These are phyloP conservation scores for Orbilia javanica DNA, from an alignment of 2,329 filamentous ascomycete species.

Conservation along the genomic window DNA sequence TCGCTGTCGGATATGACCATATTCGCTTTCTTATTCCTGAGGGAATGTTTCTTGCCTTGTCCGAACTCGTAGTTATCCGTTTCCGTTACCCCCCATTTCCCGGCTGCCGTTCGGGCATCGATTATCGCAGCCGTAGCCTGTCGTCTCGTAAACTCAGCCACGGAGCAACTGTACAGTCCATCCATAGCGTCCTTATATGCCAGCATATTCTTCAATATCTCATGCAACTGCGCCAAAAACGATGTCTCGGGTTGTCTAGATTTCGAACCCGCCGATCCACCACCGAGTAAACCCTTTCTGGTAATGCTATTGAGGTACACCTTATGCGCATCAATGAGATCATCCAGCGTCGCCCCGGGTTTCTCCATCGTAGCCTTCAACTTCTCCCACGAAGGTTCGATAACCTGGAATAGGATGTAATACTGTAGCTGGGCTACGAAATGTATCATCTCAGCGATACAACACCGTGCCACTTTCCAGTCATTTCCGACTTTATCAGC, in stretches of 20 bases:
- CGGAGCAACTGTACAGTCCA: slow-evolving; percentile 91
- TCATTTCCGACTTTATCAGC: slow-evolving; percentile 79
- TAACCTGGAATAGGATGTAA: slow-evolving; percentile 98
- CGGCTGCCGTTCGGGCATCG: slow-evolving; percentile 75
- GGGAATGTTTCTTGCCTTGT: slow-evolving; percentile 62
- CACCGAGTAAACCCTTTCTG: slow-evolving; percentile 89
- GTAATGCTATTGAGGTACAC: slow-evolving; percentile 94
- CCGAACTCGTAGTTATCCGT: slow-evolving; percentile 65
- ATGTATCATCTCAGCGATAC: slow-evolving; percentile 97
- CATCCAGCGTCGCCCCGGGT: slow-evolving; percentile 91
- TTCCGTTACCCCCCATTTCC: slow-evolving; percentile 75
- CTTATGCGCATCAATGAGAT: slow-evolving; percentile 90
- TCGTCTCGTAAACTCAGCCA: slow-evolving; percentile 91
- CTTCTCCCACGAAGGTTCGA: slow-evolving; percentile 94
- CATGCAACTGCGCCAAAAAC: slow-evolving; percentile 91
- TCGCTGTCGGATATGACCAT: slow-evolving; percentile 30
- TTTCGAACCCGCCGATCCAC: slow-evolving; percentile 60
- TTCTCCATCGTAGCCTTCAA: slow-evolving; percentile 84
- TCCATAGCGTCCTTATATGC: slow-evolving; percentile 93
- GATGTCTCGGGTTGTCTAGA: slow-evolving; percentile 75
- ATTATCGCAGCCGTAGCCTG: slow-evolving; percentile 84
- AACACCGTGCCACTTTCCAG: slow-evolving; percentile 91
- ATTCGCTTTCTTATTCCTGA: slow-evolving; percentile 57
- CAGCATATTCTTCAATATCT: slow-evolving; percentile 93
- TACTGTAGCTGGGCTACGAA: slow-evolving; percentile 97